These are phyloP conservation scores for Metschnikowia corniflorae DNA, from an alignment of 805 yeast species.

Conservation along the genomic window DNA sequence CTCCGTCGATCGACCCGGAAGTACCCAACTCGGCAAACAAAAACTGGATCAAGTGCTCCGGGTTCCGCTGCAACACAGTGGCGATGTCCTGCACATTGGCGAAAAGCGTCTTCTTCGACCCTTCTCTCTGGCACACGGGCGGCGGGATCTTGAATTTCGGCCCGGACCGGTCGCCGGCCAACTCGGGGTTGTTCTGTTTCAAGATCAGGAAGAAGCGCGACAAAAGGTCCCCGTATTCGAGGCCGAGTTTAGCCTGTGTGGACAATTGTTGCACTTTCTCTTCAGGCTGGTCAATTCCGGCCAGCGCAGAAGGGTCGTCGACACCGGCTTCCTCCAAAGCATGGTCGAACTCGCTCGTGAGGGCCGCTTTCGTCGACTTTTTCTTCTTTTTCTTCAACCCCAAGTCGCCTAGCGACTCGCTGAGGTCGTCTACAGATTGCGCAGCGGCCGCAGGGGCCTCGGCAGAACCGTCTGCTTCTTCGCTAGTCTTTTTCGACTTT, in stretches of 20 bases:
- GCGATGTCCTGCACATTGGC: slow-evolving; percentile 95
- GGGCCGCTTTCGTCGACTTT: slow-evolving; percentile 46
- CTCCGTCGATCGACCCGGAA: slow-evolving; percentile 98
- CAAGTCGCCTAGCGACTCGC: slow-evolving; percentile 38
- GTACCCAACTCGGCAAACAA: slow-evolving; percentile 99
- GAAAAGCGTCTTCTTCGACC: slow-evolving; percentile 92
- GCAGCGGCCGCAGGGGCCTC: slow-evolving; percentile 19
- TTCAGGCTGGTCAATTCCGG: slow-evolving; percentile 27
- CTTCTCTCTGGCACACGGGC: slow-evolving; percentile 95
- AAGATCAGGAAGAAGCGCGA: slow-evolving; percentile 82
- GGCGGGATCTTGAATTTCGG: slow-evolving; percentile 96
- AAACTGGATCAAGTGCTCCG: slow-evolving; percentile 95
- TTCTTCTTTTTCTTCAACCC: slow-evolving; percentile 73
- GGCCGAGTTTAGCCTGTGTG: slow-evolving; percentile 45
- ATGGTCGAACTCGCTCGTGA: slow-evolving; percentile 79
- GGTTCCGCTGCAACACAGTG: slow-evolving; percentile 90
- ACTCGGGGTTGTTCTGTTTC: slow-evolving; percentile 93
- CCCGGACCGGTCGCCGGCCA: slow-evolving; percentile 94
- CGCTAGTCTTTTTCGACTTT: slow-evolving; percentile 13
- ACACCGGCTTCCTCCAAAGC: slow-evolving; percentile 89
- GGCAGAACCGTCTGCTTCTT: slow-evolving; percentile 9
- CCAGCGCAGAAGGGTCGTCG: slow-evolving; percentile 36
- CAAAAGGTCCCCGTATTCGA: slow-evolving; percentile 73
- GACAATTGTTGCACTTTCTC: slow-evolving; percentile 9
- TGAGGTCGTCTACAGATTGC: slow-evolving; percentile 30